These are phyloP conservation scores for Sphagnum contortum DNA, from an alignment of 225 moss, liverwort and hornwort species.

Conservation along the genomic window DNA sequence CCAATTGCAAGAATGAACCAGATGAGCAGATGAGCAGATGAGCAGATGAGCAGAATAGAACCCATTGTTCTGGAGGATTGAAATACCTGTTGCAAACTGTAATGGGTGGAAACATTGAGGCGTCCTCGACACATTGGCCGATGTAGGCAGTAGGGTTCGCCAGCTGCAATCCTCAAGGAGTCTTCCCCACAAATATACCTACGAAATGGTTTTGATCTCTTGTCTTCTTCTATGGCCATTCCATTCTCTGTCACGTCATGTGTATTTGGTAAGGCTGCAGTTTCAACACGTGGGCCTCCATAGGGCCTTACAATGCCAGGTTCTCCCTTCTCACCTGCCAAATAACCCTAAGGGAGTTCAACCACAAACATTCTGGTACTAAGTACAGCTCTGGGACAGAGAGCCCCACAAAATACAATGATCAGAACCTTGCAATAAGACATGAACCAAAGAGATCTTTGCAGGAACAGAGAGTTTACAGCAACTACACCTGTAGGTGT, in stretches of 20 bases:
- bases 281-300: not conserved
- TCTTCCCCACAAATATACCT: conserved; percentile 79
- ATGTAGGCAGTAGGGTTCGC: conserved; percentile 65
- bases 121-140: conserved; percentile 90
- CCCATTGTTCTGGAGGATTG: too few relatives aligned
- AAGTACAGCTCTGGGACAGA: too few relatives aligned
- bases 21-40: too few relatives aligned
- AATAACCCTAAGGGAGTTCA: too few relatives aligned
- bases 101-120: conserved; percentile 66
- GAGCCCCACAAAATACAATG: too few relatives aligned
- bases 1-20: too few relatives aligned
- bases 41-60: too few relatives aligned
- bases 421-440: not conserved
- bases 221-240: conserved; percentile 10
- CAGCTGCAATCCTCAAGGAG: conserved; percentile 72
- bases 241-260: conserved; percentile 17
- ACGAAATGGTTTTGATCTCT: conserved; percentile 29
- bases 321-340: too few relatives aligned
- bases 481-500: conserved; percentile 10
- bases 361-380: too few relatives aligned
- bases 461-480: not conserved
- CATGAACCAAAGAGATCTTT: too few relatives aligned
- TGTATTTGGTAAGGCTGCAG: conserved; percentile 7
- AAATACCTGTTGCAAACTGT: conserved; percentile 82
- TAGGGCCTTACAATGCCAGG: too few relatives aligned